phyloP scores from a whole-genome alignment of 179 eudicot species.

The Beta corolliflora region DNA sequence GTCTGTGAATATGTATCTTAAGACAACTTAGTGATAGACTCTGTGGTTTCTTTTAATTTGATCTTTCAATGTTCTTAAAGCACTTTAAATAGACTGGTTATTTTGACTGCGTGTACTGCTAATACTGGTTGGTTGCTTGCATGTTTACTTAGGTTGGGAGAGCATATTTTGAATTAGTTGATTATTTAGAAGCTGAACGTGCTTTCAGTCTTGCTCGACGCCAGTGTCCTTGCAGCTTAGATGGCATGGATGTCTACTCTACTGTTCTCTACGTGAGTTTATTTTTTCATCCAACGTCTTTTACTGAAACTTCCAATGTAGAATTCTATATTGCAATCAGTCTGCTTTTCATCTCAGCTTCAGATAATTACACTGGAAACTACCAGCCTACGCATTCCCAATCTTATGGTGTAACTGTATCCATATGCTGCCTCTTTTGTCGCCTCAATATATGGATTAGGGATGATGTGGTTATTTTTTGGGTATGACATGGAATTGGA shows the following conservation, averaged over 20 bases:
- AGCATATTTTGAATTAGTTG: conserved; percentile 88
- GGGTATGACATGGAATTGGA: conserved; percentile 19
- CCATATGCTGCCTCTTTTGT: neutral
- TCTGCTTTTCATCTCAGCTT: neutral
- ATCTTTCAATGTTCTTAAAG: too few species aligned
- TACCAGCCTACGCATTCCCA: neutral
- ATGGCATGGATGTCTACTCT: conserved; percentile 96
- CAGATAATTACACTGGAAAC: neutral
- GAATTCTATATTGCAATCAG: too few species aligned
- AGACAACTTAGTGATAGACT: neutral
- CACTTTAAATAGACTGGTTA: too few species aligned
- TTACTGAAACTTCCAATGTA: neutral
- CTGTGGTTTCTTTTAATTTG: neutral
- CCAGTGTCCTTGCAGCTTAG: conserved; percentile 87
- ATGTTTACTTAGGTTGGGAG: conserved; percentile 71
- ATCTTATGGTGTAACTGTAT: neutral
- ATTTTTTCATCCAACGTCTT: conserved; percentile 11
- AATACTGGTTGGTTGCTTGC: conserved; percentile 10
- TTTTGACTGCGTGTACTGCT: neutral
- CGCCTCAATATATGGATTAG: neutral
- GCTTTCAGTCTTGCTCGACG: conserved; percentile 91
- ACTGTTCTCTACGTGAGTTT: conserved; percentile 90
- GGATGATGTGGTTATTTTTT: neutral
- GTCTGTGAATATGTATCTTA: neutral
- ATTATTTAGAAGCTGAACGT: conserved; percentile 94